Base-by-base conservation (phyloP, 2,329 filamentous ascomycete species). In the Didymella arachidicola region DNA sequence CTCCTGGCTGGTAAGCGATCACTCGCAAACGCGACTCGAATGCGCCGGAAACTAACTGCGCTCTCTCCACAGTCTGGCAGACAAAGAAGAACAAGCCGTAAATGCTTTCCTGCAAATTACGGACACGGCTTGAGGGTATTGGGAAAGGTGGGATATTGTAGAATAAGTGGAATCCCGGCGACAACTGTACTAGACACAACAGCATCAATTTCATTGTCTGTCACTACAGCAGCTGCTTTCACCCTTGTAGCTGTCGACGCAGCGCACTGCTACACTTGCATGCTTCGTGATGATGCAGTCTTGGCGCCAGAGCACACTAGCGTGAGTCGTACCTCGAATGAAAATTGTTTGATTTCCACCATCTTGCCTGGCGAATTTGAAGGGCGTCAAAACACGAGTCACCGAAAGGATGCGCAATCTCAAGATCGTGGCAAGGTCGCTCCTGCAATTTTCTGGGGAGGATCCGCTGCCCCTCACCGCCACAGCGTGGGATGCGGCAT, bases 401-500 rank as follows among this genome's bases (percentile, higher is more conserved):
- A 25, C 36, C 22, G 11, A 16, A 47, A 65, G 61, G 26, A 98
- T 98, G 94, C 89, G 92, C 75, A 98, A 97, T 78, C 84, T 98
- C 69, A 89, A 87, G 79, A 93, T 89, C 76, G 87, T 93, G 70
- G 87, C 85, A 73, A 88, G 91, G 75, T 84, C 85, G 68, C 72
- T 76, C 22, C 82, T 86, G 74, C 88, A 88, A 80, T 84, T 80
- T 67, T 81, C 87, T 63, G 82, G 84, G 51, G 77, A 72, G 54
- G 70, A 77, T 46, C 70, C 83, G 62, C 80, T 88, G 57, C 82
- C 84, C 63, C 82, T 95, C 70, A 89, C 91, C 52, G 89, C 92
- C 29, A 87, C 89, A 56, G 90, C 92, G 71, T 98, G 94, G 94
- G 93, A 98, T 79, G 84, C 89, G 47, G 84, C 87, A 60, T 87